Base-by-base conservation (phyloP, 1,139 yeast genomes). In the Kodamaea sp. region DNA sequence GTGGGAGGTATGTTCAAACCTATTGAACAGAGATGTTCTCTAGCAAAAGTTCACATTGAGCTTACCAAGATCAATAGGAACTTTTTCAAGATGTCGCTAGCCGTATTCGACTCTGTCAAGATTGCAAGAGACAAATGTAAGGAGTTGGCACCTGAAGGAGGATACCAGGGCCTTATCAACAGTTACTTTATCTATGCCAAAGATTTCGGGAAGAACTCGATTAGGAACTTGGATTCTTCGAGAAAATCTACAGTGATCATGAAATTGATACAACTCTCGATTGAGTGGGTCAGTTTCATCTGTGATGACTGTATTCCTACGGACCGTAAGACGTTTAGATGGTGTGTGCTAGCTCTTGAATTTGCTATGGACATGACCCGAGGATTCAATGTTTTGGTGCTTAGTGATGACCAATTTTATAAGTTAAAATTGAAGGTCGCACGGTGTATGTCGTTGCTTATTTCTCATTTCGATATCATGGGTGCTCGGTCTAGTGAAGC, bases 401-500 rank as follows among this genome's bases (percentile, higher is more conserved):
- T 92, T 31, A 78, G 78, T 39, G 88, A 87, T 42, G 86, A 80
- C 15, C 92, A 86, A 51, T 92, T 90, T 54, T 69, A 76, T 38
- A 66, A 72, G 31, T 66, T 92, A 48, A 82, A 89, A 48, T 73
- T 79, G 36, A 89, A 88, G 54, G 96, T 92, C 28, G 96, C 97
- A 0, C 86, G 95, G 2, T 89, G 97, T 60, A 89, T 92, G 94
- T 82, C 97, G 1, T 67, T 92, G 35, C 71, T 92, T 43, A 90
- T 92, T 44, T 87, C 97, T 0, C 98, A 92, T 63, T 92, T 92
- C 55, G 98, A 92, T 63, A 89, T 92, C 38, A 92, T 92, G 96
- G 98, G 98, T 34, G 97, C 97, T 0, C 75, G 97, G 51, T 85
- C 96, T 5, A 85, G 84, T 53, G 94, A 87, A 41, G 89, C 89